These are phyloP conservation scores for Syncephalastrum racemosum DNA, from an alignment of 371 early-diverging fungal genomes.

Conservation along the genomic window DNA sequence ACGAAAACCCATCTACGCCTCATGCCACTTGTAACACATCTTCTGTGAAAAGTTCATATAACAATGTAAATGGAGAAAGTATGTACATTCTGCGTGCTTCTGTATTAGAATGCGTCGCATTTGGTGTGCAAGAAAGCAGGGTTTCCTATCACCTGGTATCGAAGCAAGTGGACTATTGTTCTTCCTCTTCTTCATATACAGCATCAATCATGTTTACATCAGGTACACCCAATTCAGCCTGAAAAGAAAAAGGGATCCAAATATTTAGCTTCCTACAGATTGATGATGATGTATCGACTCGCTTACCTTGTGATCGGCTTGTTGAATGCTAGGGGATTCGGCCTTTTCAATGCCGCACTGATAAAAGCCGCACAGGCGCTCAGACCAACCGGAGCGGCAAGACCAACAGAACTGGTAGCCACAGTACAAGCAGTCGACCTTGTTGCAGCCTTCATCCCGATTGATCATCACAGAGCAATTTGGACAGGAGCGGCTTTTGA, in stretches of 20 bases:
- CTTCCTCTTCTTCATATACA: too few species aligned
- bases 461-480: slow-evolving; percentile 75
- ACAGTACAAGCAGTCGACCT: slow-evolving; percentile 75
- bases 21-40: too few species aligned
- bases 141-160: too few species aligned
- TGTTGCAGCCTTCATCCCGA: slow-evolving; percentile 80
- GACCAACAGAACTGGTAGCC: slow-evolving; percentile 75
- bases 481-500: slow-evolving; percentile 61
- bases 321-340: slow-evolving; percentile 1
- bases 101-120: too few species aligned
- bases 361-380: slow-evolving; percentile 37
- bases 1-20: too few species aligned
- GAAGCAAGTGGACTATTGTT: too few species aligned
- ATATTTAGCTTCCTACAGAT: neutral
- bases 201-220: slow-evolving; percentile 12
- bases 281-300: neutral
- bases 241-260: slow-evolving; percentile 1
- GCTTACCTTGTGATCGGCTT: slow-evolving; percentile 9
- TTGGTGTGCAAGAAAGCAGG: too few species aligned
- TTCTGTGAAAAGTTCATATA: too few species aligned
- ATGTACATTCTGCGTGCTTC: too few species aligned
- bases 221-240: slow-evolving; percentile 37
- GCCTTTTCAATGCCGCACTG: slow-evolving; percentile 13
- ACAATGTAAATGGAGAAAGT: too few species aligned
- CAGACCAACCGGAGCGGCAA: slow-evolving; percentile 44